Evolutionary conservation across 192 early-diverging fungal genomes (phyloP), one percentile per base, ranked within the genome.

Genomic region (Spizellomyces punctatus): DNA sequence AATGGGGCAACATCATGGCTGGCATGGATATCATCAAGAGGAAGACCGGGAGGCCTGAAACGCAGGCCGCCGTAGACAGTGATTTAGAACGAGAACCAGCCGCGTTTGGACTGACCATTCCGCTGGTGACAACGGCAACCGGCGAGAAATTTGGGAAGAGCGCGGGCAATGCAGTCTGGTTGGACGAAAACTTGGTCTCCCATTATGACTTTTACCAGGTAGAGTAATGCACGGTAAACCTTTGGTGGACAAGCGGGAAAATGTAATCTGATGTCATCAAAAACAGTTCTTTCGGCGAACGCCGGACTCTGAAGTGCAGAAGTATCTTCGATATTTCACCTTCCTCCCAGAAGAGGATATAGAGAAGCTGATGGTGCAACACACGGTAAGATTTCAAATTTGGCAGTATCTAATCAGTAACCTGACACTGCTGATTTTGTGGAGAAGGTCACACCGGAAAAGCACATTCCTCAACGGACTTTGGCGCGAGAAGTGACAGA

Each of bases 131-230:
- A 2, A 95, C 92, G 0, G 80, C 94, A 2, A 88, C 86, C 2
- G 96, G 96, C 7, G 94, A 96, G 67, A 98, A 98, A 78, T 98
- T 98, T 88, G 96, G 96, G 19, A 98, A 98, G 78, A 93, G 91
- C 44, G 94, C 93, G 17, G 96, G 96, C 42, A 98, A 98, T 76
- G 95, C 95, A 3, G 84, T 98, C 12, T 98, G 96, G 96, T 78
- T 98, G 68, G 92, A 96, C 78, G 85, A 86, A 41, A 81, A 56
- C 5, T 85, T 90, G 83, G 89, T 92, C 0, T 92, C 93, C 21
- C 70, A 86, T 5, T 98, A 90, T 77, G 95, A 96, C 58, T 90
- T 98, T 64, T 98, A 96, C 78, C 96, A 98, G 86, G 91, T 93
- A 76, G 27, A n/a, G 8, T 10, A 27, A 59, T n/a, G 0, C 58